Evolutionary conservation across 352 stramenopile species (phyloP).

Genomic region (Phytophthora constricta): DNA sequence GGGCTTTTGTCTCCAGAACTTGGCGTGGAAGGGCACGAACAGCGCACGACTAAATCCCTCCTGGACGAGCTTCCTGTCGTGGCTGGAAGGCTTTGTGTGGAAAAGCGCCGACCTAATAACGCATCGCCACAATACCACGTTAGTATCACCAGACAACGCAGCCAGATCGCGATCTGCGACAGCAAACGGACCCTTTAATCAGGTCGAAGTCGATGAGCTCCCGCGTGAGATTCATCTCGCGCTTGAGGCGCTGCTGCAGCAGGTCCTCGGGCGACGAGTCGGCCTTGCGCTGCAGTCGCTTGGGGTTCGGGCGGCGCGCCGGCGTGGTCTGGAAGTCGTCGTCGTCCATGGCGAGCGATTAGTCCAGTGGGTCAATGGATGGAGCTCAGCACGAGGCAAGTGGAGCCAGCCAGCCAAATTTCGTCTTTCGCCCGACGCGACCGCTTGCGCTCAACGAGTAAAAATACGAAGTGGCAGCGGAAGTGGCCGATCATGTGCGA

Average conservation of each 20-base stretch:
- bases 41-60: conserved; percentile 73
- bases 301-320: conserved; percentile 32
- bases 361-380: too few species aligned
- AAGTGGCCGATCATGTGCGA: neutral
- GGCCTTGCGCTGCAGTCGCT: conserved; percentile 61
- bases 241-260: conserved; percentile 52
- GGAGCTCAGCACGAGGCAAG: too few species aligned
- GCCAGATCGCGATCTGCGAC: neutral
- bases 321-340: conserved; percentile 43
- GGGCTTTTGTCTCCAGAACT: conserved; percentile 80
- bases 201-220: conserved; percentile 90
- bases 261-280: conserved; percentile 46
- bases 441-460: conserved; percentile 28
- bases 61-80: conserved; percentile 83
- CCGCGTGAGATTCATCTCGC: conserved; percentile 66
- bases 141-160: conserved; percentile 8
- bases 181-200: conserved; percentile 73
- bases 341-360: conserved; percentile 34
- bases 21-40: conserved; percentile 73
- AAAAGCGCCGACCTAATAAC: conserved; percentile 74
- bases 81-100: conserved; percentile 83
- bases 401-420: too few species aligned
- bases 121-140: conserved; percentile 6
- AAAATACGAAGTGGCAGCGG: conserved; percentile 40
- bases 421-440: too few species aligned